Evolutionary conservation across 139 green algal species (phyloP).

Genomic region (Chlorella vulgaris): DNA sequence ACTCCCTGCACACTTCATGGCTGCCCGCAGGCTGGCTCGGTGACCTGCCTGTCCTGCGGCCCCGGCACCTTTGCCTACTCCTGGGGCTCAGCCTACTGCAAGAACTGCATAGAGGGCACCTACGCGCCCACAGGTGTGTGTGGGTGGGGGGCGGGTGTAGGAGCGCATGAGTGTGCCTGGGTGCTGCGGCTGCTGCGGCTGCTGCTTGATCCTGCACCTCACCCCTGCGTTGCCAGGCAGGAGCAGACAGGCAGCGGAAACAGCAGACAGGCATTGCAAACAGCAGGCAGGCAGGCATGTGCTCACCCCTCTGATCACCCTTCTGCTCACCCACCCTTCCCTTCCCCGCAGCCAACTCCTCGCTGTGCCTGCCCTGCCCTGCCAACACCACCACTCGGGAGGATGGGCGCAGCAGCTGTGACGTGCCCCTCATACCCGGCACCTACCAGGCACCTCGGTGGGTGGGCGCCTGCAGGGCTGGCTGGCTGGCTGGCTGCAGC

Average conservation of each 20-base stretch:
- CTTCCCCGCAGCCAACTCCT: slow-evolving; percentile 15
- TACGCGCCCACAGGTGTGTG: slow-evolving; percentile 31
- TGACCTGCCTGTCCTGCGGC: slow-evolving; percentile 44
- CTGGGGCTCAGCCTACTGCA: slow-evolving; percentile 60
- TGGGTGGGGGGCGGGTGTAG: background rate
- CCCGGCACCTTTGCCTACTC: slow-evolving; percentile 51
- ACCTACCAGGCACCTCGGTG: background rate
- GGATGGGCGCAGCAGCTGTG: slow-evolving; percentile 48
- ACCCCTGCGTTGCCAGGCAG: background rate
- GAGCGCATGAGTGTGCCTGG: background rate
- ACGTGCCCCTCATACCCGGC: slow-evolving; percentile 15
- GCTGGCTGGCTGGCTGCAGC: background rate
- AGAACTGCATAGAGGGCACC: slow-evolving; percentile 58
- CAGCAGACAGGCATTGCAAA: too few species aligned
- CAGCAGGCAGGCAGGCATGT: too few species aligned
- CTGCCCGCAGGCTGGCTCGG: slow-evolving; percentile 9
- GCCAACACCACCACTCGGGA: slow-evolving; percentile 45
- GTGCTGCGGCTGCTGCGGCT: background rate
- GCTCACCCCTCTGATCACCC: too few species aligned
- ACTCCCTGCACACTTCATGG: background rate
- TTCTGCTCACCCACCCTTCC: too few species aligned
- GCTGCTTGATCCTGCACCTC: background rate
- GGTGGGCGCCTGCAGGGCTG: background rate
- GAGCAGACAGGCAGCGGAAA: background rate
- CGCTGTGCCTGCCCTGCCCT: slow-evolving; percentile 53